Percentiles rank a stretch among this genome's conserved stretches.
phyloP scores from a whole-genome alignment of 2,329 filamentous ascomycete genomes.

The Capronia epimyces region DNA sequence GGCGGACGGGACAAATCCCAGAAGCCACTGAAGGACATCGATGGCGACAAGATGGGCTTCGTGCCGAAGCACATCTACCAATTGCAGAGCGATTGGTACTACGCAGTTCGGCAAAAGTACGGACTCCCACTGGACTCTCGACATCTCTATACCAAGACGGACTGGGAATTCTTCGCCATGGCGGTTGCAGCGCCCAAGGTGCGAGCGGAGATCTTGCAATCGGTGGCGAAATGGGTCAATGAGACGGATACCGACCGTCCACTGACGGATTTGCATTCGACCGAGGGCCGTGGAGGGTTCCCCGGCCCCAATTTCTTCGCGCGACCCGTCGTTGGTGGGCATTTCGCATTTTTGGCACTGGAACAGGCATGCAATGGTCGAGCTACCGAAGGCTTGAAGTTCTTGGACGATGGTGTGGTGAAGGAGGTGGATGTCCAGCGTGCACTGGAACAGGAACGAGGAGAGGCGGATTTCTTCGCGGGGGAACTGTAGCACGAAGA shows the following conservation, averaged over 20 bases:
- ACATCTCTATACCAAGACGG: conserved; percentile 79
- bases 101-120: conserved; percentile 70
- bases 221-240: conserved; percentile 75
- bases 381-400: conserved; percentile 54
- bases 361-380: conserved; percentile 70
- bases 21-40: conserved; percentile 31
- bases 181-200: conserved; percentile 63
- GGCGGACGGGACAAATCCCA: conserved; percentile 28
- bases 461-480: conserved; percentile 12
- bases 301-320: conserved; percentile 73
- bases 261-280: conserved; percentile 76
- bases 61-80: conserved; percentile 72
- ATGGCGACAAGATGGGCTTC: conserved; percentile 48
- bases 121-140: conserved; percentile 76
- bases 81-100: conserved; percentile 76
- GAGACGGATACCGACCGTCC: conserved; percentile 72
- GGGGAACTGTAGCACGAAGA: not conserved
- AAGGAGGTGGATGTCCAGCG: conserved; percentile 23
- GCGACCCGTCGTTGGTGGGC: conserved; percentile 74
- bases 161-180: conserved; percentile 87
- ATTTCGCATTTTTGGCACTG: conserved; percentile 79
- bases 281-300: conserved; percentile 66
- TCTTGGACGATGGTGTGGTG: conserved; percentile 38
- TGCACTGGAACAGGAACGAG: conserved; percentile 19
- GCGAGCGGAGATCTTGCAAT: conserved; percentile 65